Evolutionary conservation across 345 rosid genomes (phyloP), one percentile per base, ranked within the genome.

Genomic region (Clarkia xantiana): DNA sequence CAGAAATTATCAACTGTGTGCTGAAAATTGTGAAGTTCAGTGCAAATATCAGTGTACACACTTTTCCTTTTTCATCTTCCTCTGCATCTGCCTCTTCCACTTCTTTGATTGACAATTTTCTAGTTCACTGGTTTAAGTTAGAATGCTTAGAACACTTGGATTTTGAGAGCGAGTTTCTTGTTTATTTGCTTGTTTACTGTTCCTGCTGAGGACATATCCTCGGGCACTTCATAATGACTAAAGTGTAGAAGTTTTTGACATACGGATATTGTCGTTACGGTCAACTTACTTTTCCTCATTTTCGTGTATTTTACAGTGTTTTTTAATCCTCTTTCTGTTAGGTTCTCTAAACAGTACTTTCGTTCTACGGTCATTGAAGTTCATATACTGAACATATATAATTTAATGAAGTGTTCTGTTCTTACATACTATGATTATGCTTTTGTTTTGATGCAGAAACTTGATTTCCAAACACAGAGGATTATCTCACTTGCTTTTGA

Each of bases 401-500:
- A 13, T 50, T 34, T 17, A 12, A 19, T 52, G n/a, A n/a, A n/a
- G n/a, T n/a, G 44, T 6, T 14, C 11, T 23, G 39, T 52, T 52
- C 11, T 16, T 40, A 43, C 43, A 34, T 19, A 44, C 25, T 49
- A 42, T 44, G 43, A 18, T 49, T 8, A 19, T 23, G 23, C 4
- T 18, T 19, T 71, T 49, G 17, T 57, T 51, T 53, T 38, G 55
- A 15, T 67, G 75, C 81, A 82, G 96, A 78, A 73, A 61, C 81
- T 82, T 40, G 84, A 72, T 72, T 70, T 67, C 59, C 66, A 61
- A 54, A 43, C 70, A n/a, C 86, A 80, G 72, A 80, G 94, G 71
- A 68, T 80, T 39, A 59, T 86, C 56, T 78, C 94, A 50, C 71
- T 80, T 59, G 86, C 84, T 54, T 82, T 82, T 56, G 82, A 86